Conservation (phyloP, 306 rosid species). For the Medicago ruthenica region DNA sequence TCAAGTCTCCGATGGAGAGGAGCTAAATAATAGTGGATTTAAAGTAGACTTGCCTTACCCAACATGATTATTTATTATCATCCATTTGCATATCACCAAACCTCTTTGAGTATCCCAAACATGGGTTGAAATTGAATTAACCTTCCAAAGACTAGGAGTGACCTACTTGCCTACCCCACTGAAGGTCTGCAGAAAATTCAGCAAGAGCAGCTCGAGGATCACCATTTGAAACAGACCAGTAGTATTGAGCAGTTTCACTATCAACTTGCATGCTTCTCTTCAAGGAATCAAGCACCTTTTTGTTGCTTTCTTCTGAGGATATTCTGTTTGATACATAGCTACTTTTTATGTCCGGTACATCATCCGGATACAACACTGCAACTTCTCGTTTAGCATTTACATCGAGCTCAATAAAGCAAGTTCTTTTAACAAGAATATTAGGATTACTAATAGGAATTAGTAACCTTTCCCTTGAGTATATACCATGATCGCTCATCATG, state of each 20-base stretch:
- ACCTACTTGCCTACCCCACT: slow-evolving; percentile 75
- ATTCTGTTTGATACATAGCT: slow-evolving; percentile 35
- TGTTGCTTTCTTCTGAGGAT: slow-evolving; percentile 68
- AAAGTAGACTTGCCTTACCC: background rate
- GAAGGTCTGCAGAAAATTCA: slow-evolving; percentile 75
- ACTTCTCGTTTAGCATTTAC: slow-evolving; percentile 84
- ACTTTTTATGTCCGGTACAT: slow-evolving; percentile 54
- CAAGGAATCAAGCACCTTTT: slow-evolving; percentile 70
- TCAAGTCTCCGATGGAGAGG: too few species aligned
- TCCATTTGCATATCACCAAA: background rate
- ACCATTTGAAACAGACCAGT: slow-evolving; percentile 79
- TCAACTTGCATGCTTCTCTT: slow-evolving; percentile 92
- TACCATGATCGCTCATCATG: slow-evolving; percentile 97
- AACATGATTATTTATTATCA: slow-evolving; percentile 31
- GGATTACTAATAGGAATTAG: slow-evolving; percentile 79
- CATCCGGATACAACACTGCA: slow-evolving; percentile 77
- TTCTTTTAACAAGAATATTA: slow-evolving; percentile 59
- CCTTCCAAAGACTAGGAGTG: slow-evolving; percentile 38
- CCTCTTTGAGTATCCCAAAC: slow-evolving; percentile 30
- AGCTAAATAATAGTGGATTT: too few species aligned
- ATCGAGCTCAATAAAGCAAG: slow-evolving; percentile 85
- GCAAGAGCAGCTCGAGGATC: slow-evolving; percentile 90
- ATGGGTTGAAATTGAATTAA: slow-evolving; percentile 1
- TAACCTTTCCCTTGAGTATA: slow-evolving; percentile 89
- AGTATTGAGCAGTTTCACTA: slow-evolving; percentile 86